Conservation (phyloP, 2,329 filamentous ascomycete species). For the Aspergillus thermomutatus region DNA sequence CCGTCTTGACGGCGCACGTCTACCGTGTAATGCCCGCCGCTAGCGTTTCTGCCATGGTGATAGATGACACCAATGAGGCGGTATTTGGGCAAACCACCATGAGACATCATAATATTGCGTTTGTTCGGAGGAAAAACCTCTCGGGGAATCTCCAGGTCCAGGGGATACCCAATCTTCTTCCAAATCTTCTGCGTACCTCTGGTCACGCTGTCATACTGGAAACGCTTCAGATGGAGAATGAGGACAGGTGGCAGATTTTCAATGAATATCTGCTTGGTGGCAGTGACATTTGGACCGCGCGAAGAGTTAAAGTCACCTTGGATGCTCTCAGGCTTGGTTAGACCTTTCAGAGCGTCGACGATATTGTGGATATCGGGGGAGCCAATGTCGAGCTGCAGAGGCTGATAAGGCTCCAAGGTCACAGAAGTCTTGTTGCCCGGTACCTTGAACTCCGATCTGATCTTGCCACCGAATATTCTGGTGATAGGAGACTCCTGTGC, state of each 20-base stretch:
- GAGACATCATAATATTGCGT: constrained; percentile 61
- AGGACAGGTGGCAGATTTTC: constrained; percentile 87
- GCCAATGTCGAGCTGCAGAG: constrained; percentile 90
- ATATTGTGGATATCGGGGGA: constrained; percentile 85
- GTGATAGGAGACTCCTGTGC: constrained; percentile 77
- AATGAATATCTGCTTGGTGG: constrained; percentile 93
- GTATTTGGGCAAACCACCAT: constrained; percentile 75
- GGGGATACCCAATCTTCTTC: constrained; percentile 94
- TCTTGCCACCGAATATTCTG: constrained; percentile 88
- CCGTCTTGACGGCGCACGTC: constrained; percentile 92
- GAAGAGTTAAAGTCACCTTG: constrained; percentile 80
- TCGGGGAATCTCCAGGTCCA: constrained; percentile 89
- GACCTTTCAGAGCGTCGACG: constrained; percentile 78
- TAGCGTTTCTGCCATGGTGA: constrained; percentile 95
- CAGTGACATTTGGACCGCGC: constrained; percentile 70
- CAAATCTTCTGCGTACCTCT: constrained; percentile 91
- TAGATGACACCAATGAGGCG: constrained; percentile 88
- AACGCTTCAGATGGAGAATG: constrained; percentile 93
- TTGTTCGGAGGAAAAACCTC: constrained; percentile 80
- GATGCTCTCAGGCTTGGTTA: constrained; percentile 80
- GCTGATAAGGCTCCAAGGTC: constrained; percentile 89
- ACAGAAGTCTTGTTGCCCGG: constrained; percentile 86
- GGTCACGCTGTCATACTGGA: constrained; percentile 85
- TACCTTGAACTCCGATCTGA: constrained; percentile 84
- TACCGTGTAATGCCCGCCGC: constrained; percentile 95